Percentiles rank a stretch among this genome's conserved stretches.
Evolutionary conservation across 768 basidiomycete species (phyloP).

Genomic region (Candolleomyces aberdarensis): DNA sequence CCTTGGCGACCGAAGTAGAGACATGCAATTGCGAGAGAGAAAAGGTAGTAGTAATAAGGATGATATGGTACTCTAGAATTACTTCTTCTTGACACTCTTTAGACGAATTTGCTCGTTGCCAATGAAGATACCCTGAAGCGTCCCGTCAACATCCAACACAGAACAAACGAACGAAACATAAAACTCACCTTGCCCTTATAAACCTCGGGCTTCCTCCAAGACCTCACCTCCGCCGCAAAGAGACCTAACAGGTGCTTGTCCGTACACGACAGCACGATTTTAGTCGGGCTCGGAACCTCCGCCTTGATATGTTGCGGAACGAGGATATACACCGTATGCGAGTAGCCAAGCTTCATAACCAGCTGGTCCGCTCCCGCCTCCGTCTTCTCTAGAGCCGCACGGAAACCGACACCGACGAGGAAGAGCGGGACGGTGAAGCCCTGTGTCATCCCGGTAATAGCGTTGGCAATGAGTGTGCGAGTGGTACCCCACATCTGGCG

Average conservation of each 20-base stretch:
- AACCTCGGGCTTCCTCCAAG: constrained; percentile 87
- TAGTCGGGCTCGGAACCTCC: constrained; percentile 78
- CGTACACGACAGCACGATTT: constrained; percentile 76
- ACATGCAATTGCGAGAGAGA: background rate
- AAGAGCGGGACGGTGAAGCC: constrained; percentile 83
- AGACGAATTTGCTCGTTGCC: constrained; percentile 91
- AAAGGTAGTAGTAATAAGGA: background rate
- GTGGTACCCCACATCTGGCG: constrained; percentile 95
- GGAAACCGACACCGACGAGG: constrained; percentile 94
- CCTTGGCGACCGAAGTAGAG: background rate
- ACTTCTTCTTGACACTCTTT: constrained; percentile 95
- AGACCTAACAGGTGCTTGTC: constrained; percentile 87
- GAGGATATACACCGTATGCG: constrained; percentile 80
- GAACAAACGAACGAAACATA: background rate
- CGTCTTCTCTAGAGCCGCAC: constrained; percentile 75
- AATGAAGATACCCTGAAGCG: constrained; percentile 83
- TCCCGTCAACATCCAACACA: background rate
- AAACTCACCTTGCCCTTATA: constrained; percentile 93
- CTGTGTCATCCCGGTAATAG: constrained; percentile 83
- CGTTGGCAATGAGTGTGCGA: constrained; percentile 85
- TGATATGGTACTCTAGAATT: constrained; percentile 26
- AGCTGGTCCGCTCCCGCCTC: constrained; percentile 52
- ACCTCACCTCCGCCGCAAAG: constrained; percentile 84
- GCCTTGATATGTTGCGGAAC: constrained; percentile 81
- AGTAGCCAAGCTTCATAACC: constrained; percentile 91